Base-by-base conservation (phyloP, 176 grass and related monocot genomes). In the Aegilops bicornis region DNA sequence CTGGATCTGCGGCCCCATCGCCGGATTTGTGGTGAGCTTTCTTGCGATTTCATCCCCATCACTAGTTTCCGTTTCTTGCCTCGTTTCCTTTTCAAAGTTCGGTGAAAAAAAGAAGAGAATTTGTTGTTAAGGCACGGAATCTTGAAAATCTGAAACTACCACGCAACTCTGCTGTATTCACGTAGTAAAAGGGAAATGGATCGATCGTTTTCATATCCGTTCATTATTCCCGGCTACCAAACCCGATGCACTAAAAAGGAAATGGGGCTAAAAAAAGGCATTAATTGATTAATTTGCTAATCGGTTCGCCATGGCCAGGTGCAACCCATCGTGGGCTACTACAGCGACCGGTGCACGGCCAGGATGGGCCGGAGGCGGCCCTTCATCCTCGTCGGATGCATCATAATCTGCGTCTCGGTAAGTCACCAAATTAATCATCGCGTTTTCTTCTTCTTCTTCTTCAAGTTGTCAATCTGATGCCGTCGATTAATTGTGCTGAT, bases 1-100 rank as follows among this genome's bases (percentile, higher is more conserved):
- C 8, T 98, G 95, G 95, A 89, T 98, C 74, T 98, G 93, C 61
- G 95, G 93, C 0, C 89, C 86, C n/a, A 85, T 91, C 19, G 82
- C 89, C 10, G 89, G 89, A 88, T 91, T 91, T 81, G 86, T 91
- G 86, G 89, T 91, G 73, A n/a, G 82, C 48, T 39, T 64, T n/a
- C n/a, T 0, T 17, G 7, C 6, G 20, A 25, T 73, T 43, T 24
- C 11, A 42, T 10, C 33, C 67, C 19, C 19, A 22, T 58, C 8
- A 20, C 19, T 3, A 0, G 1, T 54, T 48, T 48, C 13, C 11
- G 4, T 47, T 10, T 25, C 5, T 61, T 7, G 17, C 16, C 5
- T 1, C 52, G 52, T 56, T 56, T 56, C 48, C 48, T 17, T 54
- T 54, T 54, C 16, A 6, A 16, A 16, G 52, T 20, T 58, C 0